Evolutionary conservation across 176 grass and related monocot genomes (phyloP).

Genomic region (Musa troglodytarum): DNA sequence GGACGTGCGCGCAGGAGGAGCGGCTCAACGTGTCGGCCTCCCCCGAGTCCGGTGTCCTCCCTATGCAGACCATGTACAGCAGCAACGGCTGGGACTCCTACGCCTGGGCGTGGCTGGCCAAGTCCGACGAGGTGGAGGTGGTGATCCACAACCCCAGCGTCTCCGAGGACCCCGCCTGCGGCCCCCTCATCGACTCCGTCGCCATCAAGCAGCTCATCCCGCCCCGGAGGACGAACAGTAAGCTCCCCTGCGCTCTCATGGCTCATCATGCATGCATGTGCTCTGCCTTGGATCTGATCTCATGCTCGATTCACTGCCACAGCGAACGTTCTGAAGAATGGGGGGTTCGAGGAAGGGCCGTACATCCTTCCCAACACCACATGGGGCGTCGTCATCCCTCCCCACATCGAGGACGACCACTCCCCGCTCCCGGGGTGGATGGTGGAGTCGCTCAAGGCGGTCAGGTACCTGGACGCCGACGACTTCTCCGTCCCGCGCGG

Average conservation of each 20-base stretch:
- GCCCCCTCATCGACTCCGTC: no score
- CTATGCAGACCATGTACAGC: slow-evolving; percentile 78
- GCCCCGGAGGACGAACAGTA: slow-evolving; percentile 47
- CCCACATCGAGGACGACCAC: slow-evolving; percentile 30
- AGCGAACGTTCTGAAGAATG: slow-evolving; percentile 78
- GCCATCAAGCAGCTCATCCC: slow-evolving; percentile 34
- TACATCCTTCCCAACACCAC: slow-evolving; percentile 62
- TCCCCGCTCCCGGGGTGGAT: no score
- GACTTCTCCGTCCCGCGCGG: slow-evolving; percentile 59
- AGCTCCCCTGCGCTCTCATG: background rate
- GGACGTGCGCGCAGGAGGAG: no score
- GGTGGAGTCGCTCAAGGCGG: slow-evolving; percentile 48
- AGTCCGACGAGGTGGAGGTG: slow-evolving; percentile 30
- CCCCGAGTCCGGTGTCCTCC: no score
- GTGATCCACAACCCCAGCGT: slow-evolving; percentile 70
- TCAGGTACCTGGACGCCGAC: slow-evolving; percentile 56
- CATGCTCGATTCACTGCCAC: background rate
- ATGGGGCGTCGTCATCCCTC: slow-evolving; percentile 68
- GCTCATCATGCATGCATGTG: no score
- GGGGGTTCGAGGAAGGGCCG: slow-evolving; percentile 67
- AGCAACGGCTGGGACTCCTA: slow-evolving; percentile 88
- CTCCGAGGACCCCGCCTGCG: slow-evolving; percentile 34
- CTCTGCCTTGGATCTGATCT: no score
- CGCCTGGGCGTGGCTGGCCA: slow-evolving; percentile 57
- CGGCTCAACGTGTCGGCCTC: no score